These are phyloP conservation scores for Cytospora schulzeri DNA, from an alignment of 2,329 filamentous ascomycete genomes.

Conservation along the genomic window DNA sequence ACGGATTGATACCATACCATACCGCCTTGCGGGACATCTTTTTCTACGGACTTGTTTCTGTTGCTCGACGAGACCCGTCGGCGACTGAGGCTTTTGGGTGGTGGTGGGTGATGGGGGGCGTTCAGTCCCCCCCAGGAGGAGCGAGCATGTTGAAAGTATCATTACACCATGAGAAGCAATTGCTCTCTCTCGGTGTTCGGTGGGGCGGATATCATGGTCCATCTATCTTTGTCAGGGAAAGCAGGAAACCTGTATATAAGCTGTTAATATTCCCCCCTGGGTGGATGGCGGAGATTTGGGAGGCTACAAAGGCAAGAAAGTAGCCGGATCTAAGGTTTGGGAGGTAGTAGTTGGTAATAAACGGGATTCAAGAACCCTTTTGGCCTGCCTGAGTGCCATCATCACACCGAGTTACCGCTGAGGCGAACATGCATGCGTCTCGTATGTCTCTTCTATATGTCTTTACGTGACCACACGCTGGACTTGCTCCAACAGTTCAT, in stretches of 20 bases:
- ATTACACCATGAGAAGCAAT: slow-evolving; percentile 6
- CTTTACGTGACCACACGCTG: no score
- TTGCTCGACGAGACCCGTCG: slow-evolving; percentile 6
- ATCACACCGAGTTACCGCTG: background rate
- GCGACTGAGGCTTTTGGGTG: background rate
- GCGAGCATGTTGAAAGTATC: background rate
- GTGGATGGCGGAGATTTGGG: background rate
- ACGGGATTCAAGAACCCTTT: background rate
- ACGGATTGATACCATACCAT: slow-evolving; percentile 29
- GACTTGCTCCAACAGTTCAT: no score
- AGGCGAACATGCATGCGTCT: background rate
- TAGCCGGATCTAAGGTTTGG: background rate
- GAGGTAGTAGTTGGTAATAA: slow-evolving; percentile 2
- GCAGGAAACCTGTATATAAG: slow-evolving; percentile 3
- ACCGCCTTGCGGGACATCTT: slow-evolving; percentile 9
- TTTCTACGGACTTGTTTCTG: background rate
- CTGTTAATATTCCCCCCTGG: slow-evolving; percentile 1
- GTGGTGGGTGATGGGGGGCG: background rate
- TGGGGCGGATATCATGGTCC: background rate
- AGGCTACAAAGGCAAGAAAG: background rate
- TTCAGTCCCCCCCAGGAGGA: background rate
- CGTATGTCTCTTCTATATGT: no score
- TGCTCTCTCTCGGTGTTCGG: background rate
- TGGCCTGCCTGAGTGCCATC: background rate
- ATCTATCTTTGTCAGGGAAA: background rate